Conservation (phyloP, 257 asterid species). For the Ballota nigra region DNA sequence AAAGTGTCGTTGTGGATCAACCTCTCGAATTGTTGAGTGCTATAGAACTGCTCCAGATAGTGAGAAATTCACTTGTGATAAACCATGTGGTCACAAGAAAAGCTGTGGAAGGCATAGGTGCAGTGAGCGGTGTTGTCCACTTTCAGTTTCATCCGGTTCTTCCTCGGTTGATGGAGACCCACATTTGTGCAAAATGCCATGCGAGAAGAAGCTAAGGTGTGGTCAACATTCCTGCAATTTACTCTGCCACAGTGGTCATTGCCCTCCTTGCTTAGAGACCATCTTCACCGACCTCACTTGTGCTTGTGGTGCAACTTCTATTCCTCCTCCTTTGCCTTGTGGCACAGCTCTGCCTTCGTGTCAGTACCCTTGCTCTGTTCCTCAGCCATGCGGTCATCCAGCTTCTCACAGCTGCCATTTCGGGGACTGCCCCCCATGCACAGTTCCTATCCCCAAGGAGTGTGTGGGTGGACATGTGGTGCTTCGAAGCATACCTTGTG, state of each 20-base stretch:
- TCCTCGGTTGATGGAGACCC: conserved; percentile 60
- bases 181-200: conserved; percentile 91
- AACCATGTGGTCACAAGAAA: conserved; percentile 86
- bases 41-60: conserved; percentile 48
- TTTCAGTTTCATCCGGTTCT: conserved; percentile 46
- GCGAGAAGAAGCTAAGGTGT: conserved; percentile 94
- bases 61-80: conserved; percentile 71
- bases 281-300: conserved; percentile 86
- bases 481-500: conserved; percentile 87
- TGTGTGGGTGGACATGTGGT: conserved; percentile 95
- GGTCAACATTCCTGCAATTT: conserved; percentile 91
- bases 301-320: conserved; percentile 90
- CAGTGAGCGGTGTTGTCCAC: conserved; percentile 93
- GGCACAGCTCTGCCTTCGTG: conserved; percentile 93
- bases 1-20: conserved; percentile 86
- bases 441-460: conserved; percentile 81
- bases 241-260: conserved; percentile 96
- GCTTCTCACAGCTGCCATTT: conserved; percentile 97
- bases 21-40: conserved; percentile 86
- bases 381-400: conserved; percentile 95
- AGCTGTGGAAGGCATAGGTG: conserved; percentile 97
- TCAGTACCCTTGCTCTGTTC: conserved; percentile 80
- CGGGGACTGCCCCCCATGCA: conserved; percentile 95
- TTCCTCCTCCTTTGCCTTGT: conserved; percentile 96
- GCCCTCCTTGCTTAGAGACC: conserved; percentile 95